Conservation (phyloP, 257 asterid genomes). For the Petunia secreta region DNA sequence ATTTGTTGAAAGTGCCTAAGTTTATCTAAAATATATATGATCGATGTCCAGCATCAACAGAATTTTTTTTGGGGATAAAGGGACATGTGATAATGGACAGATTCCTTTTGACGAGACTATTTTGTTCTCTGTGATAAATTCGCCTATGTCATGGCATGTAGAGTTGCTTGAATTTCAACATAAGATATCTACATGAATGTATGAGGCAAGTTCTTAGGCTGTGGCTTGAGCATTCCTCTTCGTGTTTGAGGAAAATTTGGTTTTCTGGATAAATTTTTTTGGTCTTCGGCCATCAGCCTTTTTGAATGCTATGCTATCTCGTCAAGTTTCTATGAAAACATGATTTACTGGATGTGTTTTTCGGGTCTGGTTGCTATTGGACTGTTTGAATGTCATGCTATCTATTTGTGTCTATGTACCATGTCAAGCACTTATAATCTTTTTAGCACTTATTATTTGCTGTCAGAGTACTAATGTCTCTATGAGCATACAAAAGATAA, state of each 20-base stretch:
- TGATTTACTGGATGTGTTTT: background rate
- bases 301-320: background rate
- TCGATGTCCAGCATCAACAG: too few relatives aligned
- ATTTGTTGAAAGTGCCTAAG: background rate
- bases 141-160: background rate
- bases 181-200: background rate
- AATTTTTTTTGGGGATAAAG: background rate
- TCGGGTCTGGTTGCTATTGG: background rate
- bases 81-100: background rate
- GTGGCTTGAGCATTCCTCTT: background rate
- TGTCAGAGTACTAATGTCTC: background rate
- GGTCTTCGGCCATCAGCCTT: background rate
- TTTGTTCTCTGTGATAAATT: background rate
- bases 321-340: background rate
- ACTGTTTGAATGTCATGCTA: background rate
- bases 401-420: background rate
- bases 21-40: background rate
- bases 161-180: background rate
- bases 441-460: background rate
- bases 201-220: background rate
- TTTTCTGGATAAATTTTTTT: slow-evolving; percentile 19
- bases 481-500: background rate
- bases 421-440: background rate
- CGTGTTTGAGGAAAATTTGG: background rate
- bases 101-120: background rate